Evolutionary conservation across 2,329 filamentous ascomycete species (phyloP).

Genomic region (Gliomastix tumulicola): DNA sequence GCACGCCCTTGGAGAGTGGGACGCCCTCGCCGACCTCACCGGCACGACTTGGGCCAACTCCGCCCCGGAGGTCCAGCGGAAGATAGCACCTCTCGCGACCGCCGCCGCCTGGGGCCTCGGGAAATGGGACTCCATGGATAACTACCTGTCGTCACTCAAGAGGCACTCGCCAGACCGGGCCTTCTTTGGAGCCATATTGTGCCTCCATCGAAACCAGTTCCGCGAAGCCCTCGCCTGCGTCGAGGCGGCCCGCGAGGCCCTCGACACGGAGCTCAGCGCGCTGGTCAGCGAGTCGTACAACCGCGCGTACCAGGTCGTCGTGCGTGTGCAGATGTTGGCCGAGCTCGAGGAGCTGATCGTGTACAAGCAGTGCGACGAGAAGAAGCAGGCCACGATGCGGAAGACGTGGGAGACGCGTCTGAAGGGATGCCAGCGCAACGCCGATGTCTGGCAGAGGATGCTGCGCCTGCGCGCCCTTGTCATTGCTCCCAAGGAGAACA

Average conservation of each 20-base stretch:
- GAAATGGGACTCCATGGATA: conserved; percentile 98
- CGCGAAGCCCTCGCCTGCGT: conserved; percentile 85
- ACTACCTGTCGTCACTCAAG: conserved; percentile 93
- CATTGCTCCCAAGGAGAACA: conserved; percentile 84
- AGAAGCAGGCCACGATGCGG: conserved; percentile 86
- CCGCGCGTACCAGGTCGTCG: conserved; percentile 93
- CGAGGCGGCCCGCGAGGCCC: conserved; percentile 81
- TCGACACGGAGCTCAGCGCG: conserved; percentile 93
- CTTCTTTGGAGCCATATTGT: conserved; percentile 94
- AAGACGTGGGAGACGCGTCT: conserved; percentile 93
- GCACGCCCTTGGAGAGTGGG: conserved; percentile 96
- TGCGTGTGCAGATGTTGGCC: conserved; percentile 97
- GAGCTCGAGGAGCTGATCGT: conserved; percentile 96
- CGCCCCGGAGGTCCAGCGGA: conserved; percentile 75
- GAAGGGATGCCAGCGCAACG: conserved; percentile 91
- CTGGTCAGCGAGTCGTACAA: conserved; percentile 98
- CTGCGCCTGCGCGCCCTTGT: conserved; percentile 89
- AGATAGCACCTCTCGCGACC: conserved; percentile 88
- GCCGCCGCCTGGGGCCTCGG: conserved; percentile 93
- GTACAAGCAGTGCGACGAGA: conserved; percentile 90
- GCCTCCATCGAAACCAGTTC: conserved; percentile 93
- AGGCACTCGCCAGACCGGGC: conserved; percentile 86
- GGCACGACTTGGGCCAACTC: conserved; percentile 94
- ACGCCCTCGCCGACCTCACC: conserved; percentile 78
- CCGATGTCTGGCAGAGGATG: conserved; percentile 98